Percentiles rank a stretch among this genome's conserved stretches.
These are phyloP conservation scores for Entophlyctis luteolus DNA, from an alignment of 192 early-diverging fungal species.

Conservation along the genomic window DNA sequence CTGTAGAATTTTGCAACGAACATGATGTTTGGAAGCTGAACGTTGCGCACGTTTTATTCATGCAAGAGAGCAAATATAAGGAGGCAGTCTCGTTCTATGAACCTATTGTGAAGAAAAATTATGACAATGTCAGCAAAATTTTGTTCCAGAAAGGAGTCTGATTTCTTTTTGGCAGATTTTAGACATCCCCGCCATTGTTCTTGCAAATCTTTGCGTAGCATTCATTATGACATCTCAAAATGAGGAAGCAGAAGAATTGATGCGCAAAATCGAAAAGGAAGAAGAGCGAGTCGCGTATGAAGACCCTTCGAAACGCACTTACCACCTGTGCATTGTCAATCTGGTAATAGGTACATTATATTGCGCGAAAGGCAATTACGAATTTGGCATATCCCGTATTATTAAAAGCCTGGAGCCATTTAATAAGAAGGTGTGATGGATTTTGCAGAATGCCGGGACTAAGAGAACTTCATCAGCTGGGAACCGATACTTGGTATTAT, in stretches of 20 bases:
- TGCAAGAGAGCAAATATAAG: slow-evolving; percentile 68
- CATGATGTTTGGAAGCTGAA: slow-evolving; percentile 66
- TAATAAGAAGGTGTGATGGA: slow-evolving; percentile 52
- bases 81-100: slow-evolving; percentile 67
- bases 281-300: slow-evolving; percentile 59
- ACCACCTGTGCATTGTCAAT: slow-evolving; percentile 65
- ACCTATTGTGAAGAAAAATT: slow-evolving; percentile 61
- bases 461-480: slow-evolving; percentile 41
- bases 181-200: slow-evolving; percentile 58
- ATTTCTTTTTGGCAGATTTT: slow-evolving; percentile 46
- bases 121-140: slow-evolving; percentile 58
- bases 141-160: slow-evolving; percentile 2
- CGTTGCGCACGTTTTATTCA: slow-evolving; percentile 64
- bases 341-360: slow-evolving; percentile 66
- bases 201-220: slow-evolving; percentile 61
- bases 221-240: slow-evolving; percentile 69
- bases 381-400: slow-evolving; percentile 63
- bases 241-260: slow-evolving; percentile 64
- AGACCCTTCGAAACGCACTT: slow-evolving; percentile 53
- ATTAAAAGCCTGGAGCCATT: slow-evolving; percentile 66
- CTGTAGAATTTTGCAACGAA: slow-evolving; percentile 66
- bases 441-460: neutral
- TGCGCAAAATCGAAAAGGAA: slow-evolving; percentile 65
- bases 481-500: slow-evolving; percentile 67
- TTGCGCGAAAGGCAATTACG: slow-evolving; percentile 65